Evolutionary conservation across 495 filamentous ascomycete genomes (phyloP).

Genomic region (Podospora bellae-mahoneyi): DNA sequence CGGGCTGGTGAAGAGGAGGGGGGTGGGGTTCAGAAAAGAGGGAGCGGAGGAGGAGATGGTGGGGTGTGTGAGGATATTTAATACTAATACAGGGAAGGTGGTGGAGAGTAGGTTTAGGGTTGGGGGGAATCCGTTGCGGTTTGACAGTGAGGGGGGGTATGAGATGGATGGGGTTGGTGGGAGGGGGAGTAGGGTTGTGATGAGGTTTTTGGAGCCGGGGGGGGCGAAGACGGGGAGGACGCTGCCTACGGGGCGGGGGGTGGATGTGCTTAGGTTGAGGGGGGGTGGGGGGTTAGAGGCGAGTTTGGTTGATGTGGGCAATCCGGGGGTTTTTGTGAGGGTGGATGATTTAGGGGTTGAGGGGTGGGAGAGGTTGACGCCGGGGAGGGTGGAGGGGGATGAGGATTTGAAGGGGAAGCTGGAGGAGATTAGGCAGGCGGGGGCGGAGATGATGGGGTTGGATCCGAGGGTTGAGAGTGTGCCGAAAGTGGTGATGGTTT

Average conservation of each 20-base stretch:
- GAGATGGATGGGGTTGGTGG: constrained; percentile 67
- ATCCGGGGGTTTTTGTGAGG: constrained; percentile 63
- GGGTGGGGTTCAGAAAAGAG: constrained; percentile 31
- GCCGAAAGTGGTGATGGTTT: constrained; percentile 65
- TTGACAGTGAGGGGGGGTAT: constrained; percentile 50
- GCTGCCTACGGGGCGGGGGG: constrained; percentile 59
- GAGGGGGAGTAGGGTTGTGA: constrained; percentile 51
- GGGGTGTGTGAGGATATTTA: constrained; percentile 36
- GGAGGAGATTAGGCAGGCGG: constrained; percentile 59
- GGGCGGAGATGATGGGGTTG: constrained; percentile 62
- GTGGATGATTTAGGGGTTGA: constrained; percentile 50
- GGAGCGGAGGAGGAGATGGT: constrained; percentile 25
- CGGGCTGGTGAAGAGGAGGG: constrained; percentile 37
- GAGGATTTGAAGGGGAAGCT: constrained; percentile 48
- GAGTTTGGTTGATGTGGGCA: constrained; percentile 56
- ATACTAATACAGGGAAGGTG: constrained; percentile 51
- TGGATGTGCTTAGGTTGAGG: constrained; percentile 53
- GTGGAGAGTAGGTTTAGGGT: constrained; percentile 48
- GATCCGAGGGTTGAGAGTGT: constrained; percentile 54
- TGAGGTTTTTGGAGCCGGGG: constrained; percentile 64
- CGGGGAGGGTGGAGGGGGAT: constrained; percentile 50
- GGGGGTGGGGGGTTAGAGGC: constrained; percentile 51
- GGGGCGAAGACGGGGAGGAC: constrained; percentile 65
- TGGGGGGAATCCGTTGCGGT: constrained; percentile 43
- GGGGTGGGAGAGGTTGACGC: constrained; percentile 43